These are phyloP conservation scores for Fusarium sp. DNA, from an alignment of 2,329 filamentous ascomycete species.

Conservation along the genomic window DNA sequence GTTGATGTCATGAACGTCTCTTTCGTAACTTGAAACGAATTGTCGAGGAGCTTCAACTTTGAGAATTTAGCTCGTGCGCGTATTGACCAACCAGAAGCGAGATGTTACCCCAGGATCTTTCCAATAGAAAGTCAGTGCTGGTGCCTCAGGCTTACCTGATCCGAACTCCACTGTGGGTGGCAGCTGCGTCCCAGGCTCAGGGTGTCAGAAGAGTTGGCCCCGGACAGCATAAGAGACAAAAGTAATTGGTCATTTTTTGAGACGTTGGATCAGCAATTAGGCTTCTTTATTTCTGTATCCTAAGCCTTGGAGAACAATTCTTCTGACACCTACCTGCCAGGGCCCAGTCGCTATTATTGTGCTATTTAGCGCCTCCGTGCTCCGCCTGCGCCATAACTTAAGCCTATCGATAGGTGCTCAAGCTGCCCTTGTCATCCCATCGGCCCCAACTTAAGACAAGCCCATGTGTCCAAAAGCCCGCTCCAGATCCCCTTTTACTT, in stretches of 20 bases:
- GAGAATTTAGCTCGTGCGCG: slow-evolving; percentile 9
- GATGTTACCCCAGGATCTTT: slow-evolving; percentile 26
- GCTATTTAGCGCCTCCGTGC: slow-evolving; percentile 4
- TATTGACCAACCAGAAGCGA: slow-evolving; percentile 25
- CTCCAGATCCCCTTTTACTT: slow-evolving; percentile 25
- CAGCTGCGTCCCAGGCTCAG: neutral
- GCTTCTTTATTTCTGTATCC: too few species aligned
- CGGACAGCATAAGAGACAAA: too few species aligned
- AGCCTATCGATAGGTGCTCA: neutral
- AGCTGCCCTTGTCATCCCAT: slow-evolving; percentile 9
- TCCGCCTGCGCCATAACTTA: neutral
- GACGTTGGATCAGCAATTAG: too few species aligned
- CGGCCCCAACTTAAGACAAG: slow-evolving; percentile 11
- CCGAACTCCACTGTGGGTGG: slow-evolving; percentile 2
- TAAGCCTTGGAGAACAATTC: too few species aligned
- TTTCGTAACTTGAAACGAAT: neutral
- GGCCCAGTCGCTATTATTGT: neutral
- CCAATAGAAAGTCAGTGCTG: neutral
- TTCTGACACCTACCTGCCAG: too few species aligned
- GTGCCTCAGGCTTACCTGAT: slow-evolving; percentile 21
- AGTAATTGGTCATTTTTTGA: too few species aligned
- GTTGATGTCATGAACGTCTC: neutral
- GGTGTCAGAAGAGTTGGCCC: too few species aligned
- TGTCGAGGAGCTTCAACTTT: slow-evolving; percentile 8
- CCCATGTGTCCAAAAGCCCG: slow-evolving; percentile 28